Conservation (phyloP, 106 monocot species). For the Dendrobium officinale region DNA sequence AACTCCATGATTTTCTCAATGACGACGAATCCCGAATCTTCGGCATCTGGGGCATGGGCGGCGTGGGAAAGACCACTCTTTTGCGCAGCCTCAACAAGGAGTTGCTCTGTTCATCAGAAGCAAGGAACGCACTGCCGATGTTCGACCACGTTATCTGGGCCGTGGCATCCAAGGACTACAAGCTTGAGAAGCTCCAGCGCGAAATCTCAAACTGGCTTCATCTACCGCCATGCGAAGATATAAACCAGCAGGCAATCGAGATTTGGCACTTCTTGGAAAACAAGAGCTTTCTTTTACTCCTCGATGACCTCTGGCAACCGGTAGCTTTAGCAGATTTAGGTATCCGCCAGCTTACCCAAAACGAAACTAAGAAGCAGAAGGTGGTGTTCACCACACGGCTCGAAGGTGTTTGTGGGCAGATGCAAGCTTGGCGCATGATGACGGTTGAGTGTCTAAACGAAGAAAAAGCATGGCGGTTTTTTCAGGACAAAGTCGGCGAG, state of each 20-base stretch:
- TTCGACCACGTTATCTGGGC: slow-evolving; percentile 10
- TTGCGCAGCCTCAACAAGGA: slow-evolving; percentile 9
- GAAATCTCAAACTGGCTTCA: slow-evolving; percentile 1
- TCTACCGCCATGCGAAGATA: not conserved
- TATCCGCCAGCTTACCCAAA: not conserved
- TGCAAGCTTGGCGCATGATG: slow-evolving; percentile 17
- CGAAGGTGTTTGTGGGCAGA: slow-evolving; percentile 12
- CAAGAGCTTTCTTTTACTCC: slow-evolving; percentile 18
- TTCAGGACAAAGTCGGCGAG: slow-evolving; percentile 18
- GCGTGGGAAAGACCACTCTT: slow-evolving; percentile 23
- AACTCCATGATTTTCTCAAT: not conserved
- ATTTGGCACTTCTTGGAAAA: slow-evolving; percentile 13
- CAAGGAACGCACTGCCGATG: not conserved
- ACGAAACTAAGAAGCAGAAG: slow-evolving; percentile 5
- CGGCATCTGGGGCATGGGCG: slow-evolving; percentile 26
- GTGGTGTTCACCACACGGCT: slow-evolving; percentile 29
- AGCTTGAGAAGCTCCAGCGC: not conserved
- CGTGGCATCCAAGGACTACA: not conserved
- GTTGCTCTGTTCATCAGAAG: not conserved
- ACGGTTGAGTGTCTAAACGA: slow-evolving; percentile 15
- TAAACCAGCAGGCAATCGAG: not conserved
- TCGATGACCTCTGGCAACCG: slow-evolving; percentile 32
- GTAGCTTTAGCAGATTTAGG: slow-evolving; percentile 18
- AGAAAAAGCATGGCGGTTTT: not conserved
- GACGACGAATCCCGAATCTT: slow-evolving; percentile 6